phyloP scores from a whole-genome alignment of 805 yeast species.

The Cyberlindnera xylosilytica region DNA sequence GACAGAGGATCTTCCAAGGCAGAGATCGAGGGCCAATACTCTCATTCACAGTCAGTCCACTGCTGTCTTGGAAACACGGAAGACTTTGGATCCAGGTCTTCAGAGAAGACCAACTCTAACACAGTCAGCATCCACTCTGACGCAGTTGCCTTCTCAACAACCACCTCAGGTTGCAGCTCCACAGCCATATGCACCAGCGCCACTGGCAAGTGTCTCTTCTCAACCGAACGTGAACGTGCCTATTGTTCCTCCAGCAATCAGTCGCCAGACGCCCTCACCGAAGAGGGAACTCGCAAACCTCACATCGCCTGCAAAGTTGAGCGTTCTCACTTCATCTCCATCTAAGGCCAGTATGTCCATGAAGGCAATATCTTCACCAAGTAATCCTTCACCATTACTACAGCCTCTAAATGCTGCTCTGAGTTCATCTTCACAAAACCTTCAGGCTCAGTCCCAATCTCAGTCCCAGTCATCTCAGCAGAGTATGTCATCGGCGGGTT shows the following conservation, averaged over 20 bases:
- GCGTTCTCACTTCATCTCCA: constrained; percentile 30
- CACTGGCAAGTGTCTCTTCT: not conserved
- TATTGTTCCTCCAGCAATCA: constrained; percentile 20
- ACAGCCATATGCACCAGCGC: not conserved
- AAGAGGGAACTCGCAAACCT: constrained; percentile 29
- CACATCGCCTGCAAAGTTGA: constrained; percentile 30
- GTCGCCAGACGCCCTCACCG: constrained; percentile 46
- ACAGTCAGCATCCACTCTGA: constrained; percentile 4
- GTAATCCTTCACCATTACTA: constrained; percentile 26
- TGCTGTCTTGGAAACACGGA: constrained; percentile 20
- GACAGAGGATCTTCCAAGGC: constrained; percentile 17
- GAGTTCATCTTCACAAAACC: constrained; percentile 9
- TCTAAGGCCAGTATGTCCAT: constrained; percentile 39
- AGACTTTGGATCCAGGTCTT: constrained; percentile 18
- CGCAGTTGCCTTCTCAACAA: constrained; percentile 1
- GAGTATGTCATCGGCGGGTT: not conserved
- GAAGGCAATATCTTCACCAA: constrained; percentile 30
- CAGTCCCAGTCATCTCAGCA: not conserved
- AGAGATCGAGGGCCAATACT: constrained; percentile 32
- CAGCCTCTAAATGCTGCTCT: constrained; percentile 34
- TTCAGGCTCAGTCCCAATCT: not conserved
- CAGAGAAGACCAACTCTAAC: constrained; percentile 25
- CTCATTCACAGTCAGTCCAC: constrained; percentile 23
- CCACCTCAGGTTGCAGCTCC: not conserved
- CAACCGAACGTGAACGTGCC: not conserved